Evolutionary conservation across 2,329 filamentous ascomycete genomes (phyloP), one percentile per base, ranked within the genome.

Genomic region (Westerdykella ornata): DNA sequence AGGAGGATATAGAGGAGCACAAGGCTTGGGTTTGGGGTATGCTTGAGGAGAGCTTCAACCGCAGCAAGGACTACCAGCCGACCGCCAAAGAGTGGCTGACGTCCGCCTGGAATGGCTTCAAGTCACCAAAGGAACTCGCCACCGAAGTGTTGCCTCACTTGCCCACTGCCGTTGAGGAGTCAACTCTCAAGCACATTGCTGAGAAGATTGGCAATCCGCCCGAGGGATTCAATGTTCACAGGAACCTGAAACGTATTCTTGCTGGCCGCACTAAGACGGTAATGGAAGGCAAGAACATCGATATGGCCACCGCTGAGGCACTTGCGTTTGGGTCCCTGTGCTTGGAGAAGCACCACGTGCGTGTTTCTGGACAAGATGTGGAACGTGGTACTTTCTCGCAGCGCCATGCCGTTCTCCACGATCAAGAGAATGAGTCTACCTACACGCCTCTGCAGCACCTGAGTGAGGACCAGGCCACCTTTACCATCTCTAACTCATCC

Each of bases 1-100:
- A 95, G 73, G 89, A 92, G 59, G 92, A 98, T 64, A 84, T 98
- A 46, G 90, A 98, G 44, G 92, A 98, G 76, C 92, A 98, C 77
- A 95, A 94, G 78, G 86, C 94, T 68, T 98, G 92, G 92, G 92
- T 97, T 45, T 98, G 90, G 92, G 86, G 86, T 48, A 97, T 97
- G 89, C 77, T 98, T 43, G 90, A 95, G 63, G 90, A 97, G 68
- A 96, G 88, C 72, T 98, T 97, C 69, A 78, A 88, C 59, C 88
- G 90, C 70, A 95, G 89, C 70, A 97, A 94, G 72, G 90, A 98
- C 60, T 98, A 98, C 71, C 85, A 90, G 68, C 88, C 92, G 35
- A 94, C 86, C 31, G 86, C 89, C 52, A 94, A 95, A 73, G 92
- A 98, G 71, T 98, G 92, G 92, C 82, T 95, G 55, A 97, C 92